A percentile compares a stretch with the other conserved stretches of the same genome.
Evolutionary conservation across 139 green algal species (phyloP).

Genomic region (Auxenochlorella pyrenoidosa): DNA sequence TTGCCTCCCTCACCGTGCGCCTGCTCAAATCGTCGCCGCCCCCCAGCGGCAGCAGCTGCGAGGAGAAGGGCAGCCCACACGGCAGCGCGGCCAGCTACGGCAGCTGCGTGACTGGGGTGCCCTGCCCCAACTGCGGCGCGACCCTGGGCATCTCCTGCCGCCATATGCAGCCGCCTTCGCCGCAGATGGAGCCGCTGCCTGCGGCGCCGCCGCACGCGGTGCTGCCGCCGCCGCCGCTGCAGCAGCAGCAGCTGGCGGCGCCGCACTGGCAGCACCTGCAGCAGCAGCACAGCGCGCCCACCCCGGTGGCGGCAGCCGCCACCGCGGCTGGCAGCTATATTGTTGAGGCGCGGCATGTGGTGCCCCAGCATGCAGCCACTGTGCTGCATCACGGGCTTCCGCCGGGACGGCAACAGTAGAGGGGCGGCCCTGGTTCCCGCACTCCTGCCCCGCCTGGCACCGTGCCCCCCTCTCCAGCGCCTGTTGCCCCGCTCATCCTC

Average conservation of each 20-base stretch:
- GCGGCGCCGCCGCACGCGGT: neutral
- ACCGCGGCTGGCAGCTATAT: neutral
- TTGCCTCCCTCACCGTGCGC: neutral
- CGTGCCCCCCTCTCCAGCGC: neutral
- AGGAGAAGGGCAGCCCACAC: neutral
- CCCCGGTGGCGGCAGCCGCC: neutral
- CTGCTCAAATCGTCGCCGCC: neutral
- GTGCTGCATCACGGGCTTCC: neutral
- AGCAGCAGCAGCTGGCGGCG: neutral
- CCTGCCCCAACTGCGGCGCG: slow-evolving; percentile 13
- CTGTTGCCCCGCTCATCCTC: neutral
- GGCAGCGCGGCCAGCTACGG: neutral
- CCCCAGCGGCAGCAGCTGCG: slow-evolving; percentile 1
- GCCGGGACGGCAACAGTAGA: neutral
- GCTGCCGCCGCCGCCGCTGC: neutral
- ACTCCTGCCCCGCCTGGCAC: neutral
- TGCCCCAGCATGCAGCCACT: neutral
- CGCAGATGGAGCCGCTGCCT: neutral
- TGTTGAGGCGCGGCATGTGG: neutral
- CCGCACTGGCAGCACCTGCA: neutral
- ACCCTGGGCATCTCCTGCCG: neutral
- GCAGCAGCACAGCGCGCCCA: neutral
- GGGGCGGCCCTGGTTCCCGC: neutral
- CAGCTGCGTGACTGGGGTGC: neutral
- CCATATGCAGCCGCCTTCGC: neutral